Conservation (phyloP, 1,139 yeast species). For the Yamadazyma blattariae region DNA sequence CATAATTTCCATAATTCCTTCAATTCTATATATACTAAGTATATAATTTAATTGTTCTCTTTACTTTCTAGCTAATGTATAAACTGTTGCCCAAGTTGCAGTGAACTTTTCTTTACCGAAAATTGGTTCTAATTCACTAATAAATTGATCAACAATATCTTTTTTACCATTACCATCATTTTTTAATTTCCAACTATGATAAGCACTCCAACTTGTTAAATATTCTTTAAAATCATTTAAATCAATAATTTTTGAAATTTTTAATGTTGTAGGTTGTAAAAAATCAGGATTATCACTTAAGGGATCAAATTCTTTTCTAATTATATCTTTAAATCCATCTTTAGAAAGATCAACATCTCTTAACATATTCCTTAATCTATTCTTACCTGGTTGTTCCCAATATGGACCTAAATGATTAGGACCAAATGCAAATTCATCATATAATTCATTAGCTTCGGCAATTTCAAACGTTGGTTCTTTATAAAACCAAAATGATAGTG, state of each 20-base stretch:
- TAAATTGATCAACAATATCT: slow-evolving; percentile 42
- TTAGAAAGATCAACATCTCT: slow-evolving; percentile 40
- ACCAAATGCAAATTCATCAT: slow-evolving; percentile 26
- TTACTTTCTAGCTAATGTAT: slow-evolving; percentile 38
- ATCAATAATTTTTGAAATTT: slow-evolving; percentile 39
- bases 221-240: slow-evolving; percentile 47
- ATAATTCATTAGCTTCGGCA: slow-evolving; percentile 41
- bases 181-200: slow-evolving; percentile 59
- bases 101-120: slow-evolving; percentile 39
- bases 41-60: no score
- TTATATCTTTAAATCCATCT: slow-evolving; percentile 37
- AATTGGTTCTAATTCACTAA: slow-evolving; percentile 41
- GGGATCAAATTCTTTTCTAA: slow-evolving; percentile 36
- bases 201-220: slow-evolving; percentile 67
- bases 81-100: slow-evolving; percentile 61
- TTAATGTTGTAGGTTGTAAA: slow-evolving; percentile 25
- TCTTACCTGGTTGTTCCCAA: slow-evolving; percentile 76
- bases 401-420: slow-evolving; percentile 55
- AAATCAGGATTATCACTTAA: slow-evolving; percentile 6
- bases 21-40: no score
- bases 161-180: slow-evolving; percentile 19
- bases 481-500: slow-evolving; percentile 78
- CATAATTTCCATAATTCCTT: no score
- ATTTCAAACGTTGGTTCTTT: slow-evolving; percentile 57
- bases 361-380: slow-evolving; percentile 44